These are phyloP conservation scores for Pyrenochaeta sp. DNA, from an alignment of 2,329 filamentous ascomycete genomes.

Conservation along the genomic window DNA sequence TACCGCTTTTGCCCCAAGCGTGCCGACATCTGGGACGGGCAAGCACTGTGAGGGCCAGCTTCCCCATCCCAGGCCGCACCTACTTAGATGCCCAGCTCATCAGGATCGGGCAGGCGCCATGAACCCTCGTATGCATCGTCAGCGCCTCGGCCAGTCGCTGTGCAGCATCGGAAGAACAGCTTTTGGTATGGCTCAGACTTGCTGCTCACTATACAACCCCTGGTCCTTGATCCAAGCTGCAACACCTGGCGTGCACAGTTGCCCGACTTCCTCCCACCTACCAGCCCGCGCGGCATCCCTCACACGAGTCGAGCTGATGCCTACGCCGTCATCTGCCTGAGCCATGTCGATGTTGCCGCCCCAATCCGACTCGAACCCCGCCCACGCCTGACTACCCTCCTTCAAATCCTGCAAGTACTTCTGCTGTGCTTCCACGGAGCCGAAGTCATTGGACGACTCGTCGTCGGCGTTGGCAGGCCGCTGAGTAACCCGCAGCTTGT, in stretches of 20 bases:
- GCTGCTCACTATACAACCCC: constrained; percentile 61
- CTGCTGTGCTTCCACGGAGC: constrained; percentile 61
- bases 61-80: too few relatives aligned
- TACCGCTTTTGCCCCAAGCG: too few relatives aligned
- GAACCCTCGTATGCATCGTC: too few relatives aligned
- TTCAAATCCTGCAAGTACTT: constrained; percentile 62
- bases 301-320: constrained; percentile 68
- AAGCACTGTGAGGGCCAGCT: too few relatives aligned
- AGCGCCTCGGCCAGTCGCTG: too few relatives aligned
- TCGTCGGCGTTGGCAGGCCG: constrained; percentile 56
- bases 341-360: constrained; percentile 66
- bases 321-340: constrained; percentile 56
- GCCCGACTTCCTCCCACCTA: constrained; percentile 58
- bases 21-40: too few relatives aligned
- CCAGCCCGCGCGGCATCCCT: constrained; percentile 61
- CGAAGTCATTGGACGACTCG: constrained; percentile 62
- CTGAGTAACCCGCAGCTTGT: constrained; percentile 69
- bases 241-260: constrained; percentile 66
- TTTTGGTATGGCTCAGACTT: too few relatives aligned
- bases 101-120: too few relatives aligned
- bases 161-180: too few relatives aligned
- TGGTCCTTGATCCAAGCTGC: constrained; percentile 64
- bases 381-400: constrained; percentile 56
- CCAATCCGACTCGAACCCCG: constrained; percentile 68
- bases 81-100: too few relatives aligned